Evolutionary conservation across 2,329 filamentous ascomycete genomes (phyloP), one percentile per base, ranked within the genome.

Genomic region (Biscogniauxia mediterranea): DNA sequence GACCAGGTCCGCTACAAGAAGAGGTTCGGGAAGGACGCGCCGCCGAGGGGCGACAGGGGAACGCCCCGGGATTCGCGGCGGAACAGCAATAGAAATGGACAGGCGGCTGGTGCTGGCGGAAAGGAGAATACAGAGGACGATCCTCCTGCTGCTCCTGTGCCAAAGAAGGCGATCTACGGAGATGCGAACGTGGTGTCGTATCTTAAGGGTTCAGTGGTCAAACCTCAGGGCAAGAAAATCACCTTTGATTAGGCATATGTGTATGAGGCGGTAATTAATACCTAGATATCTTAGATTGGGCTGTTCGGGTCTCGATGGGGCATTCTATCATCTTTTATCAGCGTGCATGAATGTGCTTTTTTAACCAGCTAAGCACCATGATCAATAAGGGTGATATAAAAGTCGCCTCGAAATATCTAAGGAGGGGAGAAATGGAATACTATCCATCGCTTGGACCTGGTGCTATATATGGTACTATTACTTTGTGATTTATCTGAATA

Each of bases 1-100:
- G 87, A 93, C 61, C 88, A 92, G 68, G 86, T 87, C 38, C 82
- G 95, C 61, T 99, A 99, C 77, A 94, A 94, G 81, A 99, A 98
- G 82, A 87, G 95, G 1, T 98, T 90, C 72, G 90, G 92, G 66
- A 94, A 93, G 75, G 89, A 89, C 50, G 84, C 82, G 32, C 81
- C 79, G 20, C 79, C 77, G 64, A 76, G 75, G 68, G 63, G 64
- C 52, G 66, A 32, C 50, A 64, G 17, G 61, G 68, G 58, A 69
- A 74, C 61, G 63, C 61, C 69, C 64, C 52, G 15, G n/a, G 42
- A 57, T 5, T 55, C 23, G 50, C 64, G 62, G 19, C 52, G 53
- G 13, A 56, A 57, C 11, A 26, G 52, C 20, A 61, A 57, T 51
- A 58, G 20, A 19, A 17, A 54, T 23, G 60, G 61, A 25, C 8